Conservation (phyloP, 768 basidiomycete species). For the Nidularia sp. region DNA sequence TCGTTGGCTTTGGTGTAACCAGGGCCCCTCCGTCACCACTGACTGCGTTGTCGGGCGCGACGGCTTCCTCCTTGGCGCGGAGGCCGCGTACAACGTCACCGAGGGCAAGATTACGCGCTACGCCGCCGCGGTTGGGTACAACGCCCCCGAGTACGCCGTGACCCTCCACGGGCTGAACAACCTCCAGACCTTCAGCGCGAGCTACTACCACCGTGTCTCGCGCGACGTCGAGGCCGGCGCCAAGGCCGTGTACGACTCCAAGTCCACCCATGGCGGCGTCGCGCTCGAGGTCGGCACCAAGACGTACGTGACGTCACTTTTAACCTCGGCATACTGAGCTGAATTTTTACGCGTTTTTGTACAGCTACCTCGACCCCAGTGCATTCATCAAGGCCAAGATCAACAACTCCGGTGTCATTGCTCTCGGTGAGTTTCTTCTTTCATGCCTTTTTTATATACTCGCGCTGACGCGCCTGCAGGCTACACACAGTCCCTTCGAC, state of each 20-base stretch:
- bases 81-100: constrained; percentile 95
- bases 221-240: constrained; percentile 91
- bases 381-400: constrained; percentile 98
- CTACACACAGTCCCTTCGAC: constrained; percentile 91
- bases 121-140: constrained; percentile 89
- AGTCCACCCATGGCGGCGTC: constrained; percentile 82
- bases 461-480: constrained; percentile 32
- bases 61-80: constrained; percentile 95
- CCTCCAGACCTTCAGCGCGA: constrained; percentile 88
- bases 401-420: constrained; percentile 92
- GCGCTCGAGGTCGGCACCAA: constrained; percentile 94
- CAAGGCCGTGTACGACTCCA: constrained; percentile 94
- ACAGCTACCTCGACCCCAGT: constrained; percentile 77
- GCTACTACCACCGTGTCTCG: constrained; percentile 97
- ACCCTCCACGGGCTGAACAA: constrained; percentile 94
- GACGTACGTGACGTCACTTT: constrained; percentile 52
- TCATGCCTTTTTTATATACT: neutral
- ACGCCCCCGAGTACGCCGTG: constrained; percentile 93
- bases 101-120: constrained; percentile 91
- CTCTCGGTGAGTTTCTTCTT: constrained; percentile 50
- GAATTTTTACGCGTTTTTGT: constrained; percentile 1
- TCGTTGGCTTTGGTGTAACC: neutral
- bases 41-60: constrained; percentile 95
- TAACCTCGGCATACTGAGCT: neutral
- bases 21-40: constrained; percentile 97